phyloP scores from a whole-genome alignment of 345 rosid genomes.

The Tarenaya hassleriana region DNA sequence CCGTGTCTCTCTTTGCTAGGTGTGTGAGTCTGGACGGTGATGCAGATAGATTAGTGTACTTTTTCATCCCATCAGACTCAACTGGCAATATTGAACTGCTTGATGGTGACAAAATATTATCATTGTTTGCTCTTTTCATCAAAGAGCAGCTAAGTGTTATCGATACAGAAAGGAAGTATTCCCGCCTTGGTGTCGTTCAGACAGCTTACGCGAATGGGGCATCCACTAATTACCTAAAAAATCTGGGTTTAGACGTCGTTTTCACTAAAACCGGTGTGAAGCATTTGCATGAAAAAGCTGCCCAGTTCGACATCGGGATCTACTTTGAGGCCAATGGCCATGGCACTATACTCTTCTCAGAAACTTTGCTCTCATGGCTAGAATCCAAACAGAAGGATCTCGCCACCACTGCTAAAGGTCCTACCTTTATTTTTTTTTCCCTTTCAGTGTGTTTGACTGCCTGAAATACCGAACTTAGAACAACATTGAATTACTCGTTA shows the following conservation, averaged over 20 bases:
- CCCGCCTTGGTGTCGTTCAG: constrained; percentile 73
- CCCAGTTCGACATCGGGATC: constrained; percentile 75
- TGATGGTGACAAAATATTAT: constrained; percentile 87
- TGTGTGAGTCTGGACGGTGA: constrained; percentile 98
- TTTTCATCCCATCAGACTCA: constrained; percentile 34
- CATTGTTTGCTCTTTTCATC: constrained; percentile 77
- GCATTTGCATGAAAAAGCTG: constrained; percentile 76
- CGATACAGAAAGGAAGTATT: constrained; percentile 30
- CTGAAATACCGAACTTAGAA: constrained; percentile 5
- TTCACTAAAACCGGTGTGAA: constrained; percentile 88
- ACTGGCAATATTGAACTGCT: constrained; percentile 51
- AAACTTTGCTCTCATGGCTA: constrained; percentile 47
- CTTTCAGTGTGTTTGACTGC: not conserved
- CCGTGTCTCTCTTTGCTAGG: constrained; percentile 47
- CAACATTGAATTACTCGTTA: constrained; percentile 1
- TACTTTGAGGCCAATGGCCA: constrained; percentile 99
- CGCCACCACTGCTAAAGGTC: constrained; percentile 45
- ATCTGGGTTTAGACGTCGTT: constrained; percentile 60
- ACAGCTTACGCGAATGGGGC: constrained; percentile 99
- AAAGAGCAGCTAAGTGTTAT: constrained; percentile 64
- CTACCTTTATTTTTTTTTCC: not conserved
- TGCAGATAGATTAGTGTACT: constrained; percentile 88
- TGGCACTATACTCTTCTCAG: constrained; percentile 83
- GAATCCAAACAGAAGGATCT: constrained; percentile 43
- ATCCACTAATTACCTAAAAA: constrained; percentile 62